Evolutionary conservation across 2,329 filamentous ascomycete species (phyloP), one percentile per base, ranked within the genome.

Genomic region (Alternaria hordeiaustralica): DNA sequence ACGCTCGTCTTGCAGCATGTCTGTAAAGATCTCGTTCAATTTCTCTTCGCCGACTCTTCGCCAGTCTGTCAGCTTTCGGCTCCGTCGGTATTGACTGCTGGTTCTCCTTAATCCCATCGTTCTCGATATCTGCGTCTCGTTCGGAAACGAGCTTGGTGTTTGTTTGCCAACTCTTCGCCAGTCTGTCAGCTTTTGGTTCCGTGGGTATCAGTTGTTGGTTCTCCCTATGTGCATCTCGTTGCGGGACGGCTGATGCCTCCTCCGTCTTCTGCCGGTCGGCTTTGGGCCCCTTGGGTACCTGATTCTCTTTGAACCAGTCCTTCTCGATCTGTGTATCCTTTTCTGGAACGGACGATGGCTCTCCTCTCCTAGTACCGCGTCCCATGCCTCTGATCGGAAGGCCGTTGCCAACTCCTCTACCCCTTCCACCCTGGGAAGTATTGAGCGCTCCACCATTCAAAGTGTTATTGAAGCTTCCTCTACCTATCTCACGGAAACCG

Each of bases 401-500:
- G 36, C 36, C 9, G n/a, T 41, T 1, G 36, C 36, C 36, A 41
- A 41, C 15, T 41, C 36, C 36, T 41, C 36, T 41, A 18, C 36
- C n/a, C n/a, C n/a, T 41, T 18, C 36, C 36, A 18, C n/a, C 36
- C 10, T 10, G 0, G 36, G 6, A 10, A 41, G 3, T 18, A 18
- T 41, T 6, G 33, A 41, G 3, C 8, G 15, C 8, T 41, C 15
- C 33, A 0, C 33, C 33, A 18, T 1, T 41, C 15, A 0, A 18
- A n/a, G 33, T 41, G 33, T 41, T 18, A 41, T 18, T 18, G 5
- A 41, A 41, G n/a, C 1, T 2, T 18, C 15, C 9, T 41, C 15
- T 10, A 10, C 36, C 36, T 36, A 2, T 36, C 3, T 2, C 15
- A n/a, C 33, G 1, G 15, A 0, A 5, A 4, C 4, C 13, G 15